Base-by-base conservation (phyloP, 768 basidiomycete genomes). In the Candolleomyces efflorescens region DNA sequence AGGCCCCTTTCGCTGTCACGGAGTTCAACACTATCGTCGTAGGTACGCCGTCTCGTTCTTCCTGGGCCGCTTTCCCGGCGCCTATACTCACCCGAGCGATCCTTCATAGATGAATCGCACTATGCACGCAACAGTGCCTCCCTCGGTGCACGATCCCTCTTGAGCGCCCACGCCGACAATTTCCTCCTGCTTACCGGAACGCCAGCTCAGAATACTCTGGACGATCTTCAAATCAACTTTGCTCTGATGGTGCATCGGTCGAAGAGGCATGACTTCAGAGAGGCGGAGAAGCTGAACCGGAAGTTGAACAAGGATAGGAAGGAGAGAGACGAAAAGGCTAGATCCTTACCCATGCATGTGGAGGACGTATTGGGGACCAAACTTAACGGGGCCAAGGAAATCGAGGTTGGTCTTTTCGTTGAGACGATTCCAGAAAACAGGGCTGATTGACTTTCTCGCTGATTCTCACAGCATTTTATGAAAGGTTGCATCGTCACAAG, bases 101-200 rank as follows among this genome's bases (percentile, higher is more conserved):
- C 6, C 15, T 5, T 13, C 26, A 39, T 18, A 55, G 54, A 55
- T 18, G 54, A 55, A 47, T 55, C 32, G 7, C 54, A 55, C 32
- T 4, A 23, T 12, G 13, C 10, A 3, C n/a, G 10, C 11, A 24
- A 17, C 41, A 44, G 32, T 26, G 24, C 44, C 1, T 6, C 43
- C 26, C 20, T 45, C 3, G 18, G 44, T 18, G 41, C 22, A 4
- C 23, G 44, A 12, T 3, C 43, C 5, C 13, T 55, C 7, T 18
- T 55, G 11, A 47, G 17, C 4, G 24, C 46, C 24, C 20, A 18
- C 4, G 26, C 18, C 5, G 48, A 57, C 37, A n/a, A 50, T 17
- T 12, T 57, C 20, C n/a, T 51, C 13, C 15, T 50, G 10, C n/a
- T 51, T 36, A 57, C 48, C 24, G 56, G 56, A 5, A 57, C 56